phyloP scores from a whole-genome alignment of 129 eudicot species.

The Artemisia annua region DNA sequence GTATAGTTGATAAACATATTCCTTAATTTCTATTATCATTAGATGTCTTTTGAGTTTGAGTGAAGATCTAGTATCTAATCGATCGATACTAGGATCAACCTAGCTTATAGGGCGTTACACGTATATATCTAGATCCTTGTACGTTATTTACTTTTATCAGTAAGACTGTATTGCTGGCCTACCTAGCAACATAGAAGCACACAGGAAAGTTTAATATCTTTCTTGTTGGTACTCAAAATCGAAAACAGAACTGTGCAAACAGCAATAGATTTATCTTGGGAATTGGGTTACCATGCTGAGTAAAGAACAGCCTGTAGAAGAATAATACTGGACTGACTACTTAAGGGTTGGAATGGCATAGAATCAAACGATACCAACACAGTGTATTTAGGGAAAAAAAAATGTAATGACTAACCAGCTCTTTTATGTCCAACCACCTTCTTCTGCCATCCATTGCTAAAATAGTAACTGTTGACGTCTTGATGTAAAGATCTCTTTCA shows the following conservation, averaged over 20 bases:
- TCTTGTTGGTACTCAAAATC: conserved; percentile 3
- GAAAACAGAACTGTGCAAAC: background rate
- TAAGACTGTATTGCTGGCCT: background rate
- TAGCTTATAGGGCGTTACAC: background rate
- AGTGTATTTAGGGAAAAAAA: background rate
- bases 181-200: conserved; percentile 4
- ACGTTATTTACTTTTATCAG: background rate
- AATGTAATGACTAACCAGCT: conserved; percentile 61
- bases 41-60: background rate
- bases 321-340: conserved; percentile 2
- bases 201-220: background rate
- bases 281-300: background rate
- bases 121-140: background rate
- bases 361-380: background rate
- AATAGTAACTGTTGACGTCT: conserved; percentile 68
- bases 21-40: background rate
- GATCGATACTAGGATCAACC: background rate
- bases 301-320: background rate
- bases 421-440: conserved; percentile 89
- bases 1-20: background rate
- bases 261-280: conserved; percentile 1
- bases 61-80: background rate
- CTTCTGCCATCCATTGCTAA: conserved; percentile 99
- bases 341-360: background rate
- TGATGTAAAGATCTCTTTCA: conserved; percentile 87